Conservation (phyloP, 2,329 filamentous ascomycete genomes). For the Colletotrichum aenigma region DNA sequence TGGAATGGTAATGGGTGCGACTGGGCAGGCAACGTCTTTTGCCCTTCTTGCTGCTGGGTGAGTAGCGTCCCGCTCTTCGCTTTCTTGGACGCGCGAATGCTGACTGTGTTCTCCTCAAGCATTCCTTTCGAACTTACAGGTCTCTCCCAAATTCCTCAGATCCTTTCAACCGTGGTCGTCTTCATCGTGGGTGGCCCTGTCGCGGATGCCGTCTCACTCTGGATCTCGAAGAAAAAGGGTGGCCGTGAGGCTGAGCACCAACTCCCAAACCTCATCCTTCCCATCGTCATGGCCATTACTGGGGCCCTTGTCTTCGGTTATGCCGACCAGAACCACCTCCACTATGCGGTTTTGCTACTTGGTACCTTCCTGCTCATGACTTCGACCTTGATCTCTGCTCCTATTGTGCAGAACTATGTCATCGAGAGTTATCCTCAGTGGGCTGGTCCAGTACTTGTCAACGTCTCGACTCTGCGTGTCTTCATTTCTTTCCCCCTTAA, state of each 20-base stretch:
- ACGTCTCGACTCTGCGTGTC: background rate
- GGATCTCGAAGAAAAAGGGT: conserved; percentile 26
- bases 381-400: conserved; percentile 27
- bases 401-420: conserved; percentile 31
- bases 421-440: conserved; percentile 33
- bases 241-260: conserved; percentile 34
- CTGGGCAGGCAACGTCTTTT: conserved; percentile 21
- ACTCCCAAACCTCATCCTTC: conserved; percentile 30
- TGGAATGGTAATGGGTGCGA: conserved; percentile 29
- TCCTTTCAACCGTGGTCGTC: conserved; percentile 11
- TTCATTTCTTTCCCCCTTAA: background rate
- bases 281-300: conserved; percentile 27
- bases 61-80: background rate
- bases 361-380: conserved; percentile 29
- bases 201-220: conserved; percentile 29
- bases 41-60: background rate
- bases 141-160: conserved; percentile 26
- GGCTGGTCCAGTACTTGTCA: background rate
- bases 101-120: too few relatives aligned
- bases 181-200: conserved; percentile 28
- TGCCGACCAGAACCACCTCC: conserved; percentile 25
- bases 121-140: conserved; percentile 30
- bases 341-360: conserved; percentile 28
- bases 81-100: too few relatives aligned
- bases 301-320: conserved; percentile 34